These are phyloP conservation scores for Geoglossum cookeanum DNA, from an alignment of 2,329 filamentous ascomycete species.

Conservation along the genomic window DNA sequence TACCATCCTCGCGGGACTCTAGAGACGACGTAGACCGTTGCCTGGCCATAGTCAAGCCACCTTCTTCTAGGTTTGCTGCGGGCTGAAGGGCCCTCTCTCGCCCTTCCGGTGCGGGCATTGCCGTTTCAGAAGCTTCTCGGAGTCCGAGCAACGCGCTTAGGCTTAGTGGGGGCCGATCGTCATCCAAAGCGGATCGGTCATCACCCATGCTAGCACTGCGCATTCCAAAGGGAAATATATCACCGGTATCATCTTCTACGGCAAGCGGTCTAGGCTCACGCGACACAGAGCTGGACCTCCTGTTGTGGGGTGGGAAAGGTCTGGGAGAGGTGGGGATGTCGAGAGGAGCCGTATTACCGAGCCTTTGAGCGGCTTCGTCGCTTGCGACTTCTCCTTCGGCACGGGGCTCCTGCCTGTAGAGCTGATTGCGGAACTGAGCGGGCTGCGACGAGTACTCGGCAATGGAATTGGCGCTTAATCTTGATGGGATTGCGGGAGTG, in stretches of 20 bases:
- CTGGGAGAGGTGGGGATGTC: conserved; percentile 26
- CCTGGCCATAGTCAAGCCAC: neutral
- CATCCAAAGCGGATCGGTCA: conserved; percentile 16
- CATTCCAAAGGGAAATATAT: conserved; percentile 26
- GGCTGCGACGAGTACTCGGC: conserved; percentile 38
- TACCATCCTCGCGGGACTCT: neutral
- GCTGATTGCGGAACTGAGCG: neutral
- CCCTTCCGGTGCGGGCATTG: conserved; percentile 4
- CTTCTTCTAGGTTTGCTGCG: neutral
- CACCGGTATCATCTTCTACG: conserved; percentile 23
- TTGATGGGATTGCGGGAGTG: conserved; percentile 79
- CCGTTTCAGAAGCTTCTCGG: conserved; percentile 15
- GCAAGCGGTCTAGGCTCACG: conserved; percentile 18
- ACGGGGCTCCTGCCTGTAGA: neutral
- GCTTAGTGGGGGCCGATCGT: conserved; percentile 18
- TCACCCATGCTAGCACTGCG: conserved; percentile 27
- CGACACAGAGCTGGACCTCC: conserved; percentile 26
- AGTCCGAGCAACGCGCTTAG: conserved; percentile 18
- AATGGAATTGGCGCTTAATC: conserved; percentile 81
- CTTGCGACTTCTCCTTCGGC: neutral
- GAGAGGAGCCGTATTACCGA: conserved; percentile 9
- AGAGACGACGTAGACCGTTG: conserved; percentile 4
- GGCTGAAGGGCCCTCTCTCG: neutral
- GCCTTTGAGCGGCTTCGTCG: neutral
- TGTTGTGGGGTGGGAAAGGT: conserved; percentile 22